These are phyloP conservation scores for Fusarium brachygibbosum DNA, from an alignment of 2,329 filamentous ascomycete species.

Conservation along the genomic window DNA sequence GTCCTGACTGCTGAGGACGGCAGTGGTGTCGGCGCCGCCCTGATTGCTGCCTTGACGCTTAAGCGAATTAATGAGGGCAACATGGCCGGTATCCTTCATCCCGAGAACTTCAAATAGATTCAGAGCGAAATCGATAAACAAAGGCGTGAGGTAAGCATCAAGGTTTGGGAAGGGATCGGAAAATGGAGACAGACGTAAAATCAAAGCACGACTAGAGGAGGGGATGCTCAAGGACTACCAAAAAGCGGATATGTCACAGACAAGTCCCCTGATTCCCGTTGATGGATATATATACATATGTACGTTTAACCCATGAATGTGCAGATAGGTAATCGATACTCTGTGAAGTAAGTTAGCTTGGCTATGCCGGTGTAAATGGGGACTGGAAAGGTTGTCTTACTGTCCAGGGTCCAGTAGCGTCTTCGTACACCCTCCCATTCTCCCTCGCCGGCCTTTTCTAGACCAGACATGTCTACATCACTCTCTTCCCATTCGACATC, in stretches of 20 bases:
- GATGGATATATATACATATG: constrained; percentile 28
- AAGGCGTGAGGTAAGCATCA: constrained; percentile 33
- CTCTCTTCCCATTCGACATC: constrained; percentile 90
- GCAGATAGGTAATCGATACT: constrained; percentile 80
- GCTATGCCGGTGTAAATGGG: background rate
- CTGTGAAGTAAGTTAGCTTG: constrained; percentile 55
- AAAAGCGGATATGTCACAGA: constrained; percentile 31
- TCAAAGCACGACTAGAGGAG: constrained; percentile 33
- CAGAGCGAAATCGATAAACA: constrained; percentile 7
- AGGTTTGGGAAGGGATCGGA: constrained; percentile 29
- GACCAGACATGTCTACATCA: constrained; percentile 73
- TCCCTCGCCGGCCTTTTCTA: constrained; percentile 75
- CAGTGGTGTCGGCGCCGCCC: constrained; percentile 93
- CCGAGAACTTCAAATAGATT: constrained; percentile 68
- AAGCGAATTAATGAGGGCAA: constrained; percentile 75
- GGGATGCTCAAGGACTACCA: constrained; percentile 27
- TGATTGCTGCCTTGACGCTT: constrained; percentile 84
- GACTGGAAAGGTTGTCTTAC: constrained; percentile 57
- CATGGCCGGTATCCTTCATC: constrained; percentile 73
- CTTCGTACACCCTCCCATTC: constrained; percentile 92
- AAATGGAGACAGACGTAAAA: constrained; percentile 44
- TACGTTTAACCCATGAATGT: constrained; percentile 74
- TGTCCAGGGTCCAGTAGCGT: constrained; percentile 89
- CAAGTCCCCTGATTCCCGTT: constrained; percentile 11
- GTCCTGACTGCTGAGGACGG: constrained; percentile 94